Evolutionary conservation across 1,284 basidiomycete species (phyloP).

Genomic region (Irpex sp.): DNA sequence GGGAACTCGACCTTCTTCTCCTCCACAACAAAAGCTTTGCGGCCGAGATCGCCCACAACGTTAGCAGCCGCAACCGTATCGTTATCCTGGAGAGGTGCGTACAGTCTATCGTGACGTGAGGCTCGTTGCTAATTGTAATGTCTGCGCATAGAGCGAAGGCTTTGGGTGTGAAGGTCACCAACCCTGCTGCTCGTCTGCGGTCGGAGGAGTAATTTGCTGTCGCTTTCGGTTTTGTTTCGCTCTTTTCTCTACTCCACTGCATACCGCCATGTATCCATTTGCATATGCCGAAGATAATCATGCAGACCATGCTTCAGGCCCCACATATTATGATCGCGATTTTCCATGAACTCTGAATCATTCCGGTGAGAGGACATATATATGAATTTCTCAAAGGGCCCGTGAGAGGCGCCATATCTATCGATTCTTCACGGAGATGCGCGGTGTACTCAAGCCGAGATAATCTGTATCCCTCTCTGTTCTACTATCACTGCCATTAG

Average conservation of each 20-base stretch:
- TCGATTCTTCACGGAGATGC: not conserved
- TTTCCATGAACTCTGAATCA: not conserved
- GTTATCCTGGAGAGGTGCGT: conserved; percentile 85
- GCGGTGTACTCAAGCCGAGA: not conserved
- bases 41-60: conserved; percentile 96
- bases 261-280: conserved; percentile 36
- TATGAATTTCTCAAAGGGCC: not conserved
- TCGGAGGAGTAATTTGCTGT: conserved; percentile 82
- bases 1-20: conserved; percentile 89
- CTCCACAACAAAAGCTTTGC: conserved; percentile 99
- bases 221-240: conserved; percentile 25
- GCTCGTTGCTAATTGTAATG: too few species aligned
- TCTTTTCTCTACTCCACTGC: conserved; percentile 20
- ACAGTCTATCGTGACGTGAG: not conserved
- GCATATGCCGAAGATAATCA: conserved; percentile 35
- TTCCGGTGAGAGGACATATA: not conserved
- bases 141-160: conserved; percentile 70
- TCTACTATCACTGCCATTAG: not conserved
- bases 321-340: not conserved
- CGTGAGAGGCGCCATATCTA: not conserved
- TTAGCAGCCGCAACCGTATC: conserved; percentile 95
- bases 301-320: conserved; percentile 35
- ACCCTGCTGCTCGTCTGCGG: conserved; percentile 92
- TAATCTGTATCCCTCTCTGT: not conserved
- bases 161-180: conserved; percentile 92